phyloP scores from a whole-genome alignment of 2,329 filamentous ascomycete species.

The Ophiostoma sp. region DNA sequence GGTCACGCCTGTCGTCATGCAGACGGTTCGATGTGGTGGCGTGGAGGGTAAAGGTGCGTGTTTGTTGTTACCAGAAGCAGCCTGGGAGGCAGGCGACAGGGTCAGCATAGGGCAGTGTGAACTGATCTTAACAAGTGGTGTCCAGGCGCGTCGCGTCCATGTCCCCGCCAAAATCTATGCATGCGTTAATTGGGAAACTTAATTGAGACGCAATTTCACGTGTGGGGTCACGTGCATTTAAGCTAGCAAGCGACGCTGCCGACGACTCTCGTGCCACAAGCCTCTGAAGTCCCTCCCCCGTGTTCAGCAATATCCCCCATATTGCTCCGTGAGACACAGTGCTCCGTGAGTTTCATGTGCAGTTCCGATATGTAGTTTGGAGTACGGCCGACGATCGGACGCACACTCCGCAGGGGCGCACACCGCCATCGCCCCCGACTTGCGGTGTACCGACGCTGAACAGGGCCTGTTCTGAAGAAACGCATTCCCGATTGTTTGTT shows the following conservation, averaged over 20 bases:
- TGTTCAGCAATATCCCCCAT: background rate
- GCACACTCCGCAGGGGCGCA: background rate
- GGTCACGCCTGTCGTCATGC: constrained; percentile 29
- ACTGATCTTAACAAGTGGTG: background rate
- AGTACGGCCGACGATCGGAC: constrained; percentile 1
- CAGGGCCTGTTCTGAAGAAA: too few species aligned
- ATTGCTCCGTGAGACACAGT: background rate
- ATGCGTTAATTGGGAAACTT: background rate
- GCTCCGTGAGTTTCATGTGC: background rate
- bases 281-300: background rate
- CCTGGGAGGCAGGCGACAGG: background rate
- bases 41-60: background rate
- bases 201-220: background rate
- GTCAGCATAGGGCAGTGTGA: constrained; percentile 1
- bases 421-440: background rate
- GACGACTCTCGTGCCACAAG: background rate
- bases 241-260: background rate
- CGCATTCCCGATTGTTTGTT: too few species aligned
- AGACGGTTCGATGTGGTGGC: constrained; percentile 22
- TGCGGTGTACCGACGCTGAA: background rate
- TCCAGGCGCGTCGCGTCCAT: constrained; percentile 21
- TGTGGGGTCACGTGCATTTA: background rate
- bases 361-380: background rate
- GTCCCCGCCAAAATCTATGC: constrained; percentile 3
- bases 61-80: constrained; percentile 14